Evolutionary conservation across 2,329 filamentous ascomycete genomes (phyloP), one percentile per base, ranked within the genome.

Genomic region (Pseudopithomyces maydicus): DNA sequence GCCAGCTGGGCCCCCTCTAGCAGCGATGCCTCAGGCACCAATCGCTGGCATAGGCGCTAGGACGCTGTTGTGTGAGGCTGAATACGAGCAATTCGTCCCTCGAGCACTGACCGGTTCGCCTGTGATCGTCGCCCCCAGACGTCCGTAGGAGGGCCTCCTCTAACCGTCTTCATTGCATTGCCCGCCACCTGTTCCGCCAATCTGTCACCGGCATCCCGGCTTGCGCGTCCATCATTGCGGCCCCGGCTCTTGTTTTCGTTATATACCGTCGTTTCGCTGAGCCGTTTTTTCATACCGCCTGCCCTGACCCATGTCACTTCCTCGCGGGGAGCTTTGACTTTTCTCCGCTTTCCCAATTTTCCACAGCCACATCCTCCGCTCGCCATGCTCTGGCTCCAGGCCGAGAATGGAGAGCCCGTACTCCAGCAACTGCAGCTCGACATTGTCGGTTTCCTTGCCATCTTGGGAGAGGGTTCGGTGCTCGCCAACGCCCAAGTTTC

Each of bases 391-490:
- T 79, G 77, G 77, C 68, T 77, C 12, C 65, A 70, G 56, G 59
- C 67, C 35, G 57, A 63, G 33, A 46, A 66, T 47, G 71, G 69
- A 20, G 56, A 56, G 6, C 45, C 54, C 33, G 52, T 61, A 11
- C 64, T 78, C 22, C 59, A 71, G 11, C 67, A 77, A 48, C 75
- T 84, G 49, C 81, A 84, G 62, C 78, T 84, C 46, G 82, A 84
- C 63, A 83, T 84, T 46, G 82, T 84, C 56, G 82, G 82, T 67
- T 83, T 83, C 65, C 78, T 84, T n/a, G 81, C 81, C 55, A 80
- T 84, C 59, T 69, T 83, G 26, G 81, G 81, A 44, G 81, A 83
- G 68, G 80, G 80, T 71, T 81, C 78, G 46, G 77, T 83, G 20
- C 70, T 79, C 6, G 78, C 79, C 41, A 82, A 81, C 60, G 80